Base-by-base conservation (phyloP, 2,329 filamentous ascomycete genomes). In the Fusarium oligoseptatum region DNA sequence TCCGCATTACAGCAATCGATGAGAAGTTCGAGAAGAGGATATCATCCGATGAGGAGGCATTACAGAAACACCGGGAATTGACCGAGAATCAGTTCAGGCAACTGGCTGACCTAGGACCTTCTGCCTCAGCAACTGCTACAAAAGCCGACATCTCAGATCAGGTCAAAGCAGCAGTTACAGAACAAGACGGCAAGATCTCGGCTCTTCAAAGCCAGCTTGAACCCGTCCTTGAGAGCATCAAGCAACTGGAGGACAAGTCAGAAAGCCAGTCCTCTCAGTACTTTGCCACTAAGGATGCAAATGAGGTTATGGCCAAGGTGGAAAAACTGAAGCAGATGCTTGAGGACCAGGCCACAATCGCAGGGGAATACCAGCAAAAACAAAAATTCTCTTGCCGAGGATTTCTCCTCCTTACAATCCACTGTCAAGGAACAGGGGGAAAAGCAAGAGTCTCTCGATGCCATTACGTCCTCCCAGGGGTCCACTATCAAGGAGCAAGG, bases 321-420 rank as follows among this genome's bases (percentile, higher is more conserved):
- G 20, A 20, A 29, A 56, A 45, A 15, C 27, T 56, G 10, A 43
- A 55, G 29, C 24, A n/a, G 14, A 36, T 55, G 17, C 17, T 64
- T 11, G 55, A 61, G 10, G 15, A 48, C 11, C 63, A 71, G 15
- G 60, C 57, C 36, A 61, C 15, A 34, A 17, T 12, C 10, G 48
- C 71, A 22, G 60, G 64, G 41, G 52, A 68, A 14, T 68, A 73
- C 6, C 22, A 36, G 15, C 56, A 36, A n/a, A 75, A 60, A 34
- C 66, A 72, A 27, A 27, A 62, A 48, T 11, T 66, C 66, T 10
- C 24, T 73, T 17, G 24, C 34, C 29, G 43, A 56, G 14, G 36
- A 43, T 17, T 11, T 72, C 10, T 43, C 60, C 9, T 57, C 39
- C 11, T 63, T 76, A 4, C 50, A 61, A 34, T 62, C 58, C 22